Conservation (phyloP, 352 stramenopile species). For the Globisporangium cylindrosporum region DNA sequence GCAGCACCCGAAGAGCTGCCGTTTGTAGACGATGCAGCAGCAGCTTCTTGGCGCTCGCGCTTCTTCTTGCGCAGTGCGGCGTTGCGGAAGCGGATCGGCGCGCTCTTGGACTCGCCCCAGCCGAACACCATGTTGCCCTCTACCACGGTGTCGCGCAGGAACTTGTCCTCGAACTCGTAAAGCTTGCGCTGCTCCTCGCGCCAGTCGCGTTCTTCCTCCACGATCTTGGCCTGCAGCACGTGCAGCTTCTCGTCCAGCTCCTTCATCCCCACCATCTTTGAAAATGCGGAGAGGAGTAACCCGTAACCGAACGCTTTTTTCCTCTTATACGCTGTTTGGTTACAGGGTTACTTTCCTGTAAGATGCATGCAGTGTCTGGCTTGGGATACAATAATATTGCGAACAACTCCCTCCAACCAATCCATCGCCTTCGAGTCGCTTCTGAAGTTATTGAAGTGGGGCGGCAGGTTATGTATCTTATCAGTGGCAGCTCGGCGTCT, state of each 20-base stretch:
- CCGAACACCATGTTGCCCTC: constrained; percentile 74
- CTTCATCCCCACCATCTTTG: constrained; percentile 34
- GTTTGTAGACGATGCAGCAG: constrained; percentile 10
- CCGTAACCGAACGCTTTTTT: too few species aligned
- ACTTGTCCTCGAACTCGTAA: constrained; percentile 74
- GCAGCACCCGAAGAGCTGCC: background rate
- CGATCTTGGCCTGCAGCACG: constrained; percentile 36
- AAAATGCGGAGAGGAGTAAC: too few species aligned
- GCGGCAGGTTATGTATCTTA: too few species aligned
- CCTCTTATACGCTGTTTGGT: too few species aligned
- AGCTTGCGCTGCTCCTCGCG: constrained; percentile 64
- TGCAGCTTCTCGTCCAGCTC: constrained; percentile 59
- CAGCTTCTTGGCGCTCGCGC: constrained; percentile 45
- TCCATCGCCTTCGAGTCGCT: too few species aligned
- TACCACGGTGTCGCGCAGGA: constrained; percentile 59
- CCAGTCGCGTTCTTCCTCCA: constrained; percentile 52
- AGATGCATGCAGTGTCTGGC: too few species aligned
- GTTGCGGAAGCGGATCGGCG: constrained; percentile 67
- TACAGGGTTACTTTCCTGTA: too few species aligned
- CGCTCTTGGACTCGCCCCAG: constrained; percentile 63
- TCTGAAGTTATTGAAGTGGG: too few species aligned
- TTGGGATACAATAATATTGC: too few species aligned
- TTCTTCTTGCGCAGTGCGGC: constrained; percentile 60
- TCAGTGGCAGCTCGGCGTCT: too few species aligned
- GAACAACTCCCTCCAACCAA: too few species aligned